Evolutionary conservation across 2,329 filamentous ascomycete genomes (phyloP), one percentile per base, ranked within the genome.

Genomic region (Paraphoma chrysanthemicola): DNA sequence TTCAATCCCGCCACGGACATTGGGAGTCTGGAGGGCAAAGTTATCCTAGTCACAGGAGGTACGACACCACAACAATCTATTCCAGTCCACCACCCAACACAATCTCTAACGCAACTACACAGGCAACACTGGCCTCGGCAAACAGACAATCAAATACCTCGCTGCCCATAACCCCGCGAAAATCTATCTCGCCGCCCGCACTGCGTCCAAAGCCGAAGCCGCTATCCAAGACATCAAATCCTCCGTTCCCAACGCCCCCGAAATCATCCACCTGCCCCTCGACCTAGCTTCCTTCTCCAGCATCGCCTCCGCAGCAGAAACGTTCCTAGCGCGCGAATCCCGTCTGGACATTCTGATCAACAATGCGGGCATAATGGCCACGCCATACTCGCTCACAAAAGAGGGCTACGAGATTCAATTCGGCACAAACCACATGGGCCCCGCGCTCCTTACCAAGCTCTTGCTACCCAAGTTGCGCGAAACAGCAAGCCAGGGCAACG

Each of bases 351-450:
- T 82, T 29, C 70, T 83, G 3, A 71, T 82, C 53, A 75, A 78
- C 67, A 83, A 83, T 58, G 81, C 81, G 0, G 81, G 81, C 39
- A 71, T 82, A 51, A 79, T 77, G 71, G 72, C 71, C 0, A 59
- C 53, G 0, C 71, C 75, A 1, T 74, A 79, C 41, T 68, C 62
- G 23, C 67, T 73, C 2, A 83, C 81, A 0, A 69, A 75, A 16
- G 80, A 84, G 43, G 81, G 80, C 43, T 82, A 81, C 58, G 82
- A 85, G 64, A 74, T 80, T 31, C 80, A 83, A 49, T 80, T 84
- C 54, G 82, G 80, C 31, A 82, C 79, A 9, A 84, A 85, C 60
- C 79, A 83, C 69, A 69, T 84, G 58, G 82, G 81, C n/a, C 82
- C 82, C 58, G 79, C 80, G 3, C 73, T 83, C 0, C 63, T 84